Base-by-base conservation (phyloP, 331 rosid species). In the Acacia pycnantha region DNA sequence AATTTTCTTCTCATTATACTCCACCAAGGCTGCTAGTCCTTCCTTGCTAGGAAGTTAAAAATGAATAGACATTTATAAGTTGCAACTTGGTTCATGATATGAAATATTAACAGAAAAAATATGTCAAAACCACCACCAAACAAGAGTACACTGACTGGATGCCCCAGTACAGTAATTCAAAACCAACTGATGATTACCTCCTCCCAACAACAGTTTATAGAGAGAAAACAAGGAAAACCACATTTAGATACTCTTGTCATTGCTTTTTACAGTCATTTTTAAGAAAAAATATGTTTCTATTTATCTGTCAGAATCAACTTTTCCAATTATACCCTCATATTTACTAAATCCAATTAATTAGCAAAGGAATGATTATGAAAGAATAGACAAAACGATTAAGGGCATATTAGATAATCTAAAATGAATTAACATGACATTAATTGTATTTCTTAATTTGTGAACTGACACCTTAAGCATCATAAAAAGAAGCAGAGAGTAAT, bases 1-100 rank as follows among this genome's bases (percentile, higher is more conserved):
- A 74, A 89, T 94, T 83, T 96, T 96, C 97, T 94, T 96, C 11
- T 93, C 99, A 58, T 96, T 96, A 85, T 96, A 96, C 79, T 96
- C 99, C 74, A 94, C 99, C 89, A 96, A 91, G 71, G 95, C 71
- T 13, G 86, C 87, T 77, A 96, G 86, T 78, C 99, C 99, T 87
- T 96, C 99, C 91, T 96, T 96, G 48, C 99, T 96, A 90, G 84
- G 84, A 89, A 53, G 76, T 70, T 31, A 54, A 11, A 41, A 76
- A 62, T 3, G 48, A 56, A 65, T 31, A 77, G 10, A 48, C 54
- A 76, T 16, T 24, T 26, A 40, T 81, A 53, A 81, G 85, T 46
- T 68, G 51, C 81, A 61, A 35, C 61, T 29, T 64, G 29, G 56
- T 27, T 35, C 41, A 74, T 31, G 76, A 19, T 16, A 51, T 16